A percentile compares a stretch with the other conserved stretches of the same genome.
These are phyloP conservation scores for Nitzschia sp. DNA, from an alignment of 108 stramenopile species.

Conservation along the genomic window DNA sequence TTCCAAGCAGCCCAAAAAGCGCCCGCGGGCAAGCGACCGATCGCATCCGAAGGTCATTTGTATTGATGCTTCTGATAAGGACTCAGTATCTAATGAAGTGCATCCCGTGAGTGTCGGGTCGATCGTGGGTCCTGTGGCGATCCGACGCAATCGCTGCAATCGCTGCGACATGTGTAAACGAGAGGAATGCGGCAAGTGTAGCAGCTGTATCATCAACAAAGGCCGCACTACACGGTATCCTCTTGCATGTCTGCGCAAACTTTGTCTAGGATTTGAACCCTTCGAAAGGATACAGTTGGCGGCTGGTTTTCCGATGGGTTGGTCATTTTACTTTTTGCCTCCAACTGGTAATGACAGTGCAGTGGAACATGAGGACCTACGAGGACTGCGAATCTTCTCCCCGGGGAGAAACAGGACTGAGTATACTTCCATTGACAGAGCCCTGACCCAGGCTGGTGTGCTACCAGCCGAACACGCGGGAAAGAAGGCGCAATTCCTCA, in stretches of 20 bases:
- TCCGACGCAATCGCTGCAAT: neutral
- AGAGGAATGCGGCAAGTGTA: neutral
- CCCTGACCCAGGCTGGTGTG: neutral
- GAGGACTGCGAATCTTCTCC: neutral
- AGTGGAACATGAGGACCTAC: neutral
- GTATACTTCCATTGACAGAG: neutral
- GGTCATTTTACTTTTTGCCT: conserved; percentile 3
- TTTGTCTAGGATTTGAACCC: neutral
- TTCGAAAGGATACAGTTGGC: conserved; percentile 4
- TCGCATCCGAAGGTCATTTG: too few relatives aligned
- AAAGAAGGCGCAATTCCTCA: neutral
- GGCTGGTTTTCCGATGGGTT: neutral
- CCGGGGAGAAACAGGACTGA: neutral
- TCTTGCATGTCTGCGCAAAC: conserved; percentile 1
- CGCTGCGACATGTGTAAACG: conserved; percentile 2
- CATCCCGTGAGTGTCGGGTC: too few relatives aligned
- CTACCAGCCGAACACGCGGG: neutral
- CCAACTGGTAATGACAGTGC: too few relatives aligned
- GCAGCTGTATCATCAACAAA: neutral
- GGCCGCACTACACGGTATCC: conserved; percentile 4
- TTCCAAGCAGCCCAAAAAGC: too few relatives aligned
- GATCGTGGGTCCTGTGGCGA: too few relatives aligned
- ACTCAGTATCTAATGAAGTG: too few relatives aligned
- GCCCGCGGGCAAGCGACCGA: too few relatives aligned
- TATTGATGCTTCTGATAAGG: too few relatives aligned